Evolutionary conservation across 306 rosid genomes (phyloP), one percentile per base, ranked within the genome.

Genomic region (Notholithocarpus densiflorus): DNA sequence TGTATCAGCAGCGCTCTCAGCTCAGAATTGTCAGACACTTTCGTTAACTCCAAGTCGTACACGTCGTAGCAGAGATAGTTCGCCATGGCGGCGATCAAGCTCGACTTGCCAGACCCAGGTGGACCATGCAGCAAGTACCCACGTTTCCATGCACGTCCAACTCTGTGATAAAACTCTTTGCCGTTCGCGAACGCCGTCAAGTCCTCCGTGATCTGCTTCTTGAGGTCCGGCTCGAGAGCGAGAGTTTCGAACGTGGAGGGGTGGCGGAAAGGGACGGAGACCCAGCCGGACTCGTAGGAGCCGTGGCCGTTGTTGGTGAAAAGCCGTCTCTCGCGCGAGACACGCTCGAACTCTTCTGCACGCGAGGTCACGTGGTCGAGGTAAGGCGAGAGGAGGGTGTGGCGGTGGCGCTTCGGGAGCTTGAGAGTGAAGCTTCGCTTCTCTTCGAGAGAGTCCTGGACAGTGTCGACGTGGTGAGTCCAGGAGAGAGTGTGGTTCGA

Each of bases 141-240:
- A 1, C 97, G 90, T 18, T 93, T 93, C 98, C 98, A 93, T 1
- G 98, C 97, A 3, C 97, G 90, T 1, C 98, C 97, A 45, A 93
- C 97, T 66, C 93, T 84, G 23, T 88, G 87, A 24, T 93, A 93
- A 60, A 91, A 91, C 56, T 89, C 95, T 61, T 77, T 89, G 2
- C 98, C 98, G 26, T 83, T 75, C 0, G 97, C 64, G 17, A 93
- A 93, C 2, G 91, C 88, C 0, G 85, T 88, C 31, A 93, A 79
- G 56, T 93, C 98, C n/a, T 81, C 78, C 11, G 87, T 89, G 0
- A 93, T 87, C 68, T 90, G 92, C 29, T 82, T 90, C 82, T 93
- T 93, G 3, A 91, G 66, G 4, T 92, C 90, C 0, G 92, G 91
- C 43, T 93, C 93, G 0, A 93, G 81, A 0, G 97, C 98, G 2